Conservation (phyloP, 345 rosid species). For the Camelina sativa region DNA sequence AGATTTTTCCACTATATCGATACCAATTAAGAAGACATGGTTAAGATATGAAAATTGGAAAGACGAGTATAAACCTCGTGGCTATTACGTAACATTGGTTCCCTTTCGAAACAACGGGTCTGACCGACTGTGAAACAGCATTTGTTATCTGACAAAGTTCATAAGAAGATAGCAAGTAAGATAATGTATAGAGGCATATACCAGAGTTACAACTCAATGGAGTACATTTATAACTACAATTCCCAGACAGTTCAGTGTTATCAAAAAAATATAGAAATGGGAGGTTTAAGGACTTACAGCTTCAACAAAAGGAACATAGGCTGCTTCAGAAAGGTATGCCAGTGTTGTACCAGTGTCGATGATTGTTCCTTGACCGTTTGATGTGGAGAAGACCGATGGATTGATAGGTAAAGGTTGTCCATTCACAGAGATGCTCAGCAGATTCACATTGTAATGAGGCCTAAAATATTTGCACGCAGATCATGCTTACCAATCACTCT, state of each 20-base stretch:
- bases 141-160: conserved; percentile 63
- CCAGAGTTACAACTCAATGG: not conserved
- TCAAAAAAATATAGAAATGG: not conserved
- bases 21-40: conserved; percentile 9
- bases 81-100: conserved; percentile 64
- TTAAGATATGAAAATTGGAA: not conserved
- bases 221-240: conserved; percentile 22
- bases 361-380: conserved; percentile 81
- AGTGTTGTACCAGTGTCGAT: conserved; percentile 96
- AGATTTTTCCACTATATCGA: not conserved
- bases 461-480: conserved; percentile 52
- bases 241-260: conserved; percentile 4
- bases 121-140: conserved; percentile 63
- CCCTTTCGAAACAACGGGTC: conserved; percentile 62
- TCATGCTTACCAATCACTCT: conserved; percentile 21
- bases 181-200: not conserved
- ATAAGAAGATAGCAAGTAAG: conserved; percentile 13
- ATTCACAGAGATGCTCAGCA: conserved; percentile 80
- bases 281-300: conserved; percentile 64
- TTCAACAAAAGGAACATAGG: conserved; percentile 65
- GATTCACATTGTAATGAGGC: conserved; percentile 96
- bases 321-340: conserved; percentile 87
- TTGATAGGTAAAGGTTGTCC: conserved; percentile 70
- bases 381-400: conserved; percentile 72
- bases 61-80: conserved; percentile 59